phyloP scores from a whole-genome alignment of 345 rosid genomes.

The Eucalyptus polybractea region DNA sequence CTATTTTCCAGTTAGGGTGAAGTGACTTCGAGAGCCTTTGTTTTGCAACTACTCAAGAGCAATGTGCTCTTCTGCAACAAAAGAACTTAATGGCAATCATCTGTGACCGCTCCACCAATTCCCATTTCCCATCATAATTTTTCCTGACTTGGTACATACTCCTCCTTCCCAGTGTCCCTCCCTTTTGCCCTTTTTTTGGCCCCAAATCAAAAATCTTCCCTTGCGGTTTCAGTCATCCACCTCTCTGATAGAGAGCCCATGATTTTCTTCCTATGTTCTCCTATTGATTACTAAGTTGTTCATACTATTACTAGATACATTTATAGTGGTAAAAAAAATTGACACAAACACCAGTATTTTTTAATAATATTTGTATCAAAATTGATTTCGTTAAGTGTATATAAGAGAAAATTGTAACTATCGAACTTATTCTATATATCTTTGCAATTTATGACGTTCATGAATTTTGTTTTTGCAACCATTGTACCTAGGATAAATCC shows the following conservation, averaged over 20 bases:
- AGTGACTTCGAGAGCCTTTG: background rate
- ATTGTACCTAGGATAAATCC: background rate
- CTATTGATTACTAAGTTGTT: background rate
- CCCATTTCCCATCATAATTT: background rate
- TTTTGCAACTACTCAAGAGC: background rate
- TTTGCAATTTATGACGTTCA: rapidly evolving
- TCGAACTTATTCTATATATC: rapidly evolving
- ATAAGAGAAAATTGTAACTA: rapidly evolving
- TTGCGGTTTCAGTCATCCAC: background rate
- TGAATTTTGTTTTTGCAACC: rapidly evolving
- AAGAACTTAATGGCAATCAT: background rate
- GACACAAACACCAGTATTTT: background rate
- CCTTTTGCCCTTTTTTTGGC: background rate
- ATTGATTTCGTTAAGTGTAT: rapidly evolving
- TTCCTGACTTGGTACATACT: background rate
- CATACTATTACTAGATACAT: background rate
- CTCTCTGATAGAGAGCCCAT: background rate
- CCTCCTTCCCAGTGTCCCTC: background rate
- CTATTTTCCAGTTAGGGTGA: background rate
- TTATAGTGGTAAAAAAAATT: background rate
- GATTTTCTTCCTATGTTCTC: background rate
- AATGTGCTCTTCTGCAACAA: background rate
- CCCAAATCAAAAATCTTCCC: background rate
- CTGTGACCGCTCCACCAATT: background rate
- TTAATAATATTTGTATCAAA: background rate